phyloP scores from a whole-genome alignment of 352 stramenopile species.

The Globisporangium heterothallicum region DNA sequence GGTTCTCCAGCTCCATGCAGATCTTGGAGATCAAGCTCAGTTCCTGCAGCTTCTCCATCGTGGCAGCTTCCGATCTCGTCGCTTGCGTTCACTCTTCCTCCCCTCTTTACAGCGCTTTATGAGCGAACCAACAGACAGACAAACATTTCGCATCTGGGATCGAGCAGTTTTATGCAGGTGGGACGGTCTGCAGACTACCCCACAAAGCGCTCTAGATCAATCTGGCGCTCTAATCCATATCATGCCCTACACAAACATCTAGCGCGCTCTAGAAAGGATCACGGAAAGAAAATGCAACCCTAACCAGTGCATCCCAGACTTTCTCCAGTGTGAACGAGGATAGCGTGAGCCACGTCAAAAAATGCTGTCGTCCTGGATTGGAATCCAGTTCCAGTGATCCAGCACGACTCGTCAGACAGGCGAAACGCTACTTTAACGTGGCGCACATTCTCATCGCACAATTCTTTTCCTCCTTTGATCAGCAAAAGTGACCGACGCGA shows the following conservation, averaged over 20 bases:
- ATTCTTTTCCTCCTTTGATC: not conserved
- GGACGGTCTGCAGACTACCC: no score
- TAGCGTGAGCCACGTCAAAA: no score
- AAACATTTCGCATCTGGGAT: not conserved
- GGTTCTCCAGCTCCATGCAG: slow-evolving; percentile 86
- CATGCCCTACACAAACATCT: not conserved
- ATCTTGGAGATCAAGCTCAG: slow-evolving; percentile 87
- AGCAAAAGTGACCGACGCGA: not conserved
- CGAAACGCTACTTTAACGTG: not conserved
- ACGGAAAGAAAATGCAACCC: slow-evolving; percentile 13
- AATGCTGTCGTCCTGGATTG: no score
- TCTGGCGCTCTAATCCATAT: not conserved
- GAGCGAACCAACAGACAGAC: slow-evolving; percentile 1
- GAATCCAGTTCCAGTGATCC: no score
- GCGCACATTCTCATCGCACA: not conserved
- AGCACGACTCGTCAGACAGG: no score
- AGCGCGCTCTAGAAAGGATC: no score
- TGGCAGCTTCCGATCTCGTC: not conserved
- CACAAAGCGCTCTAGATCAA: not conserved
- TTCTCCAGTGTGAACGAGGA: no score
- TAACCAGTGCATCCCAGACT: no score
- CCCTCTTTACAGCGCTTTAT: not conserved
- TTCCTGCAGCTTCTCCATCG: slow-evolving; percentile 87
- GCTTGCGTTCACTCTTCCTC: slow-evolving; percentile 5
- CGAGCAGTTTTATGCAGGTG: no score